Base-by-base conservation (phyloP, 1,284 basidiomycete genomes). In the Leccinum laetum region DNA sequence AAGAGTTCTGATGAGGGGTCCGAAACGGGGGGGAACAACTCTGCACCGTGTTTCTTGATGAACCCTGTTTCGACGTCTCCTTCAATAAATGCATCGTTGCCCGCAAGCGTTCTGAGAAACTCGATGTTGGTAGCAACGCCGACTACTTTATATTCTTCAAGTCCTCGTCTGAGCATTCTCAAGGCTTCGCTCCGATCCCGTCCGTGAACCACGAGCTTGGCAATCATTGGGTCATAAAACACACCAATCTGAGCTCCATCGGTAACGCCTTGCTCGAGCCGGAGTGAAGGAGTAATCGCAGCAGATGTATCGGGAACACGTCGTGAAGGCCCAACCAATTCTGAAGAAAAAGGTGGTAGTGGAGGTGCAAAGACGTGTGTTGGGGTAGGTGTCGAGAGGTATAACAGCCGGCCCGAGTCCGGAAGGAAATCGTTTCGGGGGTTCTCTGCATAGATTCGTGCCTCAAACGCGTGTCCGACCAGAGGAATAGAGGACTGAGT, bases 381-480 rank as follows among this genome's bases (percentile, higher is more conserved):
- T 2, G 92, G 88, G 5, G 79, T 75, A 2, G 91, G 92, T 0
- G 91, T 93, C 1, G 91, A 90, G 59, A 96, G 86, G 77, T 96
- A 92, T 10, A 93, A 78, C 4, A 98, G 82, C 7, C 83, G 82
- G 1, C 96, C 96, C 18, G 94, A 95, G 73, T 98, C 96, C 1
- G 96, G 96, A 5, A 98, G 84, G 81, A 98, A 98, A 75, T 93
- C 88, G 75, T 93, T 94, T 71, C 94, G 84, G n/a, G 95, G 95
- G 71, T 96, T 94, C 78, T 98, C 96, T 6, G 96, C 96, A 75
- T 98, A 98, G 70, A 98, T 96, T n/a, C 96, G 88, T 13, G 95
- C 95, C 79, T 98, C 96, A 71, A 98, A 98, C 0, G 96, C 93
- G 71, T 98, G 95, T 2, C 96, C 96, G 4, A 93, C 86, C 63